Evolutionary conservation across 2,329 filamentous ascomycete genomes (phyloP).

Genomic region (Colletotrichum tanaceti): DNA sequence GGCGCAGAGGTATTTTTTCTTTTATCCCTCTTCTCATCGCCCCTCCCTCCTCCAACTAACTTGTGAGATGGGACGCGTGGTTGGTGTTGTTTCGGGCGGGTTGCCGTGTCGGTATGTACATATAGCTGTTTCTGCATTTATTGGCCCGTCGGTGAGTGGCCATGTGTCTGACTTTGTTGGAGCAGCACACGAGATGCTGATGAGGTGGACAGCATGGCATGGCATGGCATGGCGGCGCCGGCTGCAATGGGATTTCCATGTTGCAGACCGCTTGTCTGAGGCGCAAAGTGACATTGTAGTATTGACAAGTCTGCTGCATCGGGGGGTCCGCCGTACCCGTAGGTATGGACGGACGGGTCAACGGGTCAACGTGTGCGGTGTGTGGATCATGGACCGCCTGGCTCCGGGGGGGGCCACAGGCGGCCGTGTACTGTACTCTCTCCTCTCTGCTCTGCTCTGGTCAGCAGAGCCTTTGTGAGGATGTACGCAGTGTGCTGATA

Average conservation of each 20-base stretch:
- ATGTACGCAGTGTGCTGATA: too few relatives aligned
- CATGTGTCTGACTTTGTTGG: constrained; percentile 36
- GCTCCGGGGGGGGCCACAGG: not conserved
- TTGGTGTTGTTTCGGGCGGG: not conserved
- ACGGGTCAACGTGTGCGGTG: too few relatives aligned
- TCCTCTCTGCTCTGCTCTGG: constrained; percentile 12
- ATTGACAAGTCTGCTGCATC: constrained; percentile 7
- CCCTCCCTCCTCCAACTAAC: not conserved
- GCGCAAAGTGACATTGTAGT: not conserved
- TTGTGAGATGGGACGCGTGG: constrained; percentile 11
- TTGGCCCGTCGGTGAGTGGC: constrained; percentile 27
- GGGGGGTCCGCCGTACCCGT: not conserved
- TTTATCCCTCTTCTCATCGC: not conserved
- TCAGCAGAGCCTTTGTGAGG: too few relatives aligned
- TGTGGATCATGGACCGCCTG: not conserved
- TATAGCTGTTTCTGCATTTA: constrained; percentile 27
- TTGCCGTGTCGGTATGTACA: constrained; percentile 9
- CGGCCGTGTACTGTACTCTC: constrained; percentile 1
- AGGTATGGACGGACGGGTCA: not conserved
- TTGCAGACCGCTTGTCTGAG: constrained; percentile 23
- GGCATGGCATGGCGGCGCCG: not conserved
- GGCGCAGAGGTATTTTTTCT: constrained; percentile 17
- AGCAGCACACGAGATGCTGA: constrained; percentile 19
- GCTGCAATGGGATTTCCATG: not conserved
- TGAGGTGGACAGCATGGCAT: constrained; percentile 22